A percentile compares a stretch with the other conserved stretches of the same genome.
These are phyloP conservation scores for Sclerotinia nivalis DNA, from an alignment of 2,329 filamentous ascomycete genomes.

Conservation along the genomic window DNA sequence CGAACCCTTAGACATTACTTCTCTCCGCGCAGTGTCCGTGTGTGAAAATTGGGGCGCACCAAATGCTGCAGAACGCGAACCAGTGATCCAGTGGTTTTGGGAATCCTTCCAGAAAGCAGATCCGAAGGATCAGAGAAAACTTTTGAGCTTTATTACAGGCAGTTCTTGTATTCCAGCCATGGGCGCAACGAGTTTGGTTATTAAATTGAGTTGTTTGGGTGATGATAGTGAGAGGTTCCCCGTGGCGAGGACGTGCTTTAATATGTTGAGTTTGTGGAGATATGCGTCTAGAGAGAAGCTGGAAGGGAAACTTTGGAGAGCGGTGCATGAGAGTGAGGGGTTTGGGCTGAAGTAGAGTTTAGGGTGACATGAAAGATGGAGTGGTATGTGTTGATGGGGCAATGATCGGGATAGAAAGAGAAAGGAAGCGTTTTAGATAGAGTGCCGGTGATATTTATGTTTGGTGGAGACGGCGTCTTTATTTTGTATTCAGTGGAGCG, in stretches of 20 bases:
- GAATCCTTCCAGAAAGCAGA: conserved; percentile 68
- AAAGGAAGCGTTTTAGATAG: conserved; percentile 10
- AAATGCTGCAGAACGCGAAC: conserved; percentile 59
- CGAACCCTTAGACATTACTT: conserved; percentile 75
- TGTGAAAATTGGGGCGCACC: conserved; percentile 76
- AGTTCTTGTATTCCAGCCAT: conserved; percentile 89
- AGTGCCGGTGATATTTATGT: neutral
- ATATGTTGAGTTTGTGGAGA: conserved; percentile 74
- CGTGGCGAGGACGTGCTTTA: conserved; percentile 89
- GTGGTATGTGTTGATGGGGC: neutral
- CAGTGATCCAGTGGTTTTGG: conserved; percentile 86
- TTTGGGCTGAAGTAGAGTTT: conserved; percentile 74
- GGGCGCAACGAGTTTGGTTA: conserved; percentile 75
- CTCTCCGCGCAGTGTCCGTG: conserved; percentile 72
- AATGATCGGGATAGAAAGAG: neutral
- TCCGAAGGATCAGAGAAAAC: conserved; percentile 69
- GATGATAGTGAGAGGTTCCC: conserved; percentile 75
- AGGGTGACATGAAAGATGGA: neutral
- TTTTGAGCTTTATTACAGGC: conserved; percentile 85
- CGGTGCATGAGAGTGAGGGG: conserved; percentile 86
- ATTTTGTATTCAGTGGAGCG: conserved; percentile 21
- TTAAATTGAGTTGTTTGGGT: conserved; percentile 74
- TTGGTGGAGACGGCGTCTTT: conserved; percentile 13
- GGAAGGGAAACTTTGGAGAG: conserved; percentile 75
- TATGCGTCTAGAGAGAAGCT: conserved; percentile 68